phyloP scores from a whole-genome alignment of 1,284 basidiomycete genomes.

The Apiotrichum akiyoshidainum region DNA sequence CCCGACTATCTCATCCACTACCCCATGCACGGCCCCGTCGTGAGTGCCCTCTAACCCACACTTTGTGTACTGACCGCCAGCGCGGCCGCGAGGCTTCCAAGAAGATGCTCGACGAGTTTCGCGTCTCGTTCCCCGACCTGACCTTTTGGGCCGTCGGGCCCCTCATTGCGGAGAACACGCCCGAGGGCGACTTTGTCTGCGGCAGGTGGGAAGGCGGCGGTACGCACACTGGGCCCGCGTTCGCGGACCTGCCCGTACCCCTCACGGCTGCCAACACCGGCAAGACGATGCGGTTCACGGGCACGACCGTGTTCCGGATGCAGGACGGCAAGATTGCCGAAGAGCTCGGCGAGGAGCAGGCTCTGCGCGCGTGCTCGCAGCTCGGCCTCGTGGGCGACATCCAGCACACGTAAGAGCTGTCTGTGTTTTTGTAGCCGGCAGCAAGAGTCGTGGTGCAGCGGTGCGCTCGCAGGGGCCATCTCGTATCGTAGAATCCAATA shows the following conservation, averaged over 20 bases:
- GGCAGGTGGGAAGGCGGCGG: constrained; percentile 4
- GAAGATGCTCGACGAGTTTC: neutral
- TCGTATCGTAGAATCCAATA: too few relatives aligned
- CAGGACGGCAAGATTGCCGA: neutral
- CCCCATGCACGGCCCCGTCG: constrained; percentile 1
- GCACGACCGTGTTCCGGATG: constrained; percentile 1
- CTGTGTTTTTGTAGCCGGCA: too few relatives aligned
- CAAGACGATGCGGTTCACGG: constrained; percentile 2
- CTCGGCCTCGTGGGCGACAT: neutral
- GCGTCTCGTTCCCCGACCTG: constrained; percentile 2
- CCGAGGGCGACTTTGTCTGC: constrained; percentile 4
- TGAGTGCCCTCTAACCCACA: neutral
- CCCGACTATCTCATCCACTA: constrained; percentile 4
- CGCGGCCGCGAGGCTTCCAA: neutral
- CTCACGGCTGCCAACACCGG: neutral
- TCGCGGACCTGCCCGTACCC: neutral
- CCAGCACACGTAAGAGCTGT: neutral
- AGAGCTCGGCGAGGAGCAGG: constrained; percentile 4
- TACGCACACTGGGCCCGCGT: neutral
- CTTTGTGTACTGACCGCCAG: neutral
- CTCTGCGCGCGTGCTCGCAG: neutral
- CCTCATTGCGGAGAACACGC: constrained; percentile 7
- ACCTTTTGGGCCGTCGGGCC: constrained; percentile 3
- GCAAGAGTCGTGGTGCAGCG: too few relatives aligned
- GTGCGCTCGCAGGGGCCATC: too few relatives aligned